Evolutionary conservation across 768 basidiomycete species (phyloP), one percentile per base, ranked within the genome.

Genomic region (Termitomyces sp.): DNA sequence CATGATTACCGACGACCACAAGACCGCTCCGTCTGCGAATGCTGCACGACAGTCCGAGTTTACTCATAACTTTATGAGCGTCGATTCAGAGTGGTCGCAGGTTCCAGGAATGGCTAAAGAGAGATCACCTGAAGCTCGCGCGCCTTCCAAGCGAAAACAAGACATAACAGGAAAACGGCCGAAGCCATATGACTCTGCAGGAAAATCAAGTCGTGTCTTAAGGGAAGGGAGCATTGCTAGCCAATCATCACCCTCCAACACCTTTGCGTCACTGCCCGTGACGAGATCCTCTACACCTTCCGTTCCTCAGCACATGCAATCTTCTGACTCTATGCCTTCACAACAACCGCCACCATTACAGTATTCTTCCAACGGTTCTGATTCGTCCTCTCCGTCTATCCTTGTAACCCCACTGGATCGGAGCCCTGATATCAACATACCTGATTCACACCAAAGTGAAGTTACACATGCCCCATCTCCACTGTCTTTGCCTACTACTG

Each of bases 1-100:
- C 63, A 95, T 98, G 87, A 98, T 98, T 62, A 99, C 96, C 1
- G 97, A 99, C 74, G 97, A 99, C 71, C 97, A 99, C 75, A 99
- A 99, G 74, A 94, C 91, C 28, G 82, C 73, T 16, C 62, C 66
- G 23, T 65, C 71, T 39, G 65, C 70, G 17, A 71, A 66, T 35
- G 47, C 57, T 47, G 66, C 67, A 48, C 67, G 59, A 59, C 69
- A 64, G 55, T 59, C 63, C 30, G 78, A 74, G 49, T 68, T 73
- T 34, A 52, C 64, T 12, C 62, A 67, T 55, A 68, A 61, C n/a
- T 67, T 74, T 35, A 60, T 72, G 47, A 68, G 70, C 39, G 62
- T 72, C 25, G 79, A 80, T 52, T 65, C 74, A 39, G 82, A 83
- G 28, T 86, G 84, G 85, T 67, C 78, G 14, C 74, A 73, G 63